Evolutionary conservation across 345 rosid species (phyloP), one percentile per base, ranked within the genome.

Genomic region (Eucalyptus marginata): DNA sequence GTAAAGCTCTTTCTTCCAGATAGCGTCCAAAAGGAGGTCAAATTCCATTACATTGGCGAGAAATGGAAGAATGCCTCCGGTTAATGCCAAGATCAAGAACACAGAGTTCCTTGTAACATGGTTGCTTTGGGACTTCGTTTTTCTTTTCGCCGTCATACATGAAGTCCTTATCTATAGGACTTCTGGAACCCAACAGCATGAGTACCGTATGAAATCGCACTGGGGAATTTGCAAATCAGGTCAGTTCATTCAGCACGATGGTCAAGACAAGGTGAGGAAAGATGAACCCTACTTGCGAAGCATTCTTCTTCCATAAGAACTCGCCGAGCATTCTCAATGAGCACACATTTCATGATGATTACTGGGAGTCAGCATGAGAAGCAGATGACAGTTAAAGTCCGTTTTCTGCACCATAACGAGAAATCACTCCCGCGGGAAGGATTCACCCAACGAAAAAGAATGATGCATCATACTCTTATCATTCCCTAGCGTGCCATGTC

Each of bases 1-100:
- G 92, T 91, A 91, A 90, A 92, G 90, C 91, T 91, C 92, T 64
- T 92, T 92, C 90, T 91, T 71, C 92, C 92, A 91, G 43, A 92
- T 92, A 40, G 93, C 91, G 13, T 92, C 90, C 87, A 88, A 79
- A 90, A 92, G 90, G 76, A 91, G 91, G 91, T 91, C 91, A 71
- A 92, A 92, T 89, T 87, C 80, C 24, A 9, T 87, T 29, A 59
- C 25, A n/a, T 18, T 64, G 47, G 88, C 52, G 25, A 59, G 31
- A 87, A 87, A 87, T 1, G 92, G 91, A 54, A 92, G 92, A 89
- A 92, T 89, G 87, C 93, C 93, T 66, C 92, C 89, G 47, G 88
- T 90, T 59, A 92, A 89, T 46, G 91, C 89, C 44, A 92, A 92
- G 89, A 90, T 64, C 1, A n/a, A n/a, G 40, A 89, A 87, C 86